Evolutionary conservation across 2,329 filamentous ascomycete genomes (phyloP).

Genomic region (Pestalotiopsis sp.): DNA sequence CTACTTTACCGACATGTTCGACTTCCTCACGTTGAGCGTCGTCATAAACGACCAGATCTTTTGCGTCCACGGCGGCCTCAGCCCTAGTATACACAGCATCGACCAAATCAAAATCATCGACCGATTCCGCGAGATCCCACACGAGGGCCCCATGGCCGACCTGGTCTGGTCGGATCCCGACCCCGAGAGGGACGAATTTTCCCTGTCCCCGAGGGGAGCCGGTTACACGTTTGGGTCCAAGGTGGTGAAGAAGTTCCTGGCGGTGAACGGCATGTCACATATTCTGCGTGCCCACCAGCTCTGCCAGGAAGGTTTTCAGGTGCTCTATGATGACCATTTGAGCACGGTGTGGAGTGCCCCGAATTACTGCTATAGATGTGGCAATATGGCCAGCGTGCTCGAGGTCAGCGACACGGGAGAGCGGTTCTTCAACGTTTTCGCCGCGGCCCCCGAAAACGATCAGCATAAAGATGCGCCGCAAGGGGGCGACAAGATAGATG

Average conservation of each 20-base stretch:
- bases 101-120: slow-evolving; percentile 99
- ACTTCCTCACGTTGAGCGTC: slow-evolving; percentile 93
- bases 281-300: slow-evolving; percentile 97
- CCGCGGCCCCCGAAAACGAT: slow-evolving; percentile 95
- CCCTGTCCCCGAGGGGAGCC: slow-evolving; percentile 85
- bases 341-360: slow-evolving; percentile 98
- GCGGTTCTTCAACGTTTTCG: slow-evolving; percentile 96
- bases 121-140: slow-evolving; percentile 95
- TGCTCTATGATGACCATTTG: slow-evolving; percentile 90
- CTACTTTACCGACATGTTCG: slow-evolving; percentile 99
- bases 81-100: slow-evolving; percentile 92
- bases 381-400: slow-evolving; percentile 94
- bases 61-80: slow-evolving; percentile 91
- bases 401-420: slow-evolving; percentile 94
- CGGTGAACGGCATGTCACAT: slow-evolving; percentile 96
- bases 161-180: slow-evolving; percentile 98
- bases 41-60: slow-evolving; percentile 99
- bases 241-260: slow-evolving; percentile 96
- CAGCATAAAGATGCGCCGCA: slow-evolving; percentile 82
- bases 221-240: slow-evolving; percentile 98
- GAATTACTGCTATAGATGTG: slow-evolving; percentile 93
- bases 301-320: slow-evolving; percentile 96
- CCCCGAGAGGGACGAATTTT: slow-evolving; percentile 96
- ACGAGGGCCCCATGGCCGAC: slow-evolving; percentile 99
- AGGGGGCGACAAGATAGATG: slow-evolving; percentile 69